Evolutionary conservation across 2,329 filamentous ascomycete species (phyloP).

Genomic region (Aspergillus sp.): DNA sequence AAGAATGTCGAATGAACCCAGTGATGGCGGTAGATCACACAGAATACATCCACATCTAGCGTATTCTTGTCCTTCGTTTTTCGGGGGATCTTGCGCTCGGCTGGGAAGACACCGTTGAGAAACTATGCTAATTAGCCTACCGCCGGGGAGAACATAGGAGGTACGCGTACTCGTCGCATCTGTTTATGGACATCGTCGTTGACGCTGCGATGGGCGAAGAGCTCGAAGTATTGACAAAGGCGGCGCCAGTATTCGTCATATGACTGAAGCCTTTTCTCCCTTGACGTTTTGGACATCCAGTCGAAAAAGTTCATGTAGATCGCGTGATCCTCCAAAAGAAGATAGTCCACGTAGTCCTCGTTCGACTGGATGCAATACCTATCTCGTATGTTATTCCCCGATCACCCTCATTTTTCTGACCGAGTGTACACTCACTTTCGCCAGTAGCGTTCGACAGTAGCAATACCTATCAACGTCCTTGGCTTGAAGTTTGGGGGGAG

Average conservation of each 20-base stretch:
- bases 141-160: too few relatives aligned
- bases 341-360: conserved; percentile 23
- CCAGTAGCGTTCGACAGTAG: conserved; percentile 20
- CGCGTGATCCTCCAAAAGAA: conserved; percentile 22
- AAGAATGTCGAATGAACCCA: conserved; percentile 27
- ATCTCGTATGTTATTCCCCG: conserved; percentile 3
- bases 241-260: conserved; percentile 27
- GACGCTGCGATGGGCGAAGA: conserved; percentile 22
- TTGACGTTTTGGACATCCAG: conserved; percentile 24
- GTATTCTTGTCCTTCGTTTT: conserved; percentile 24
- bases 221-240: conserved; percentile 21
- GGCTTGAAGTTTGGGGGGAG: conserved; percentile 26
- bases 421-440: not conserved
- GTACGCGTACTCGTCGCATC: conserved; percentile 22
- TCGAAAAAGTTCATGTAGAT: conserved; percentile 30
- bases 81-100: conserved; percentile 17
- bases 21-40: conserved; percentile 23
- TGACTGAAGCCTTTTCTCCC: conserved; percentile 21
- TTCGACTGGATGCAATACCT: conserved; percentile 27
- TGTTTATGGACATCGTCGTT: conserved; percentile 20
- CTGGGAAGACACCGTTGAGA: conserved; percentile 18
- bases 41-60: conserved; percentile 21
- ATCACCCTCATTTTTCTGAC: not conserved
- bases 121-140: conserved; percentile 20
- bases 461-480: conserved; percentile 19